Evolutionary conservation across 1,284 basidiomycete species (phyloP), one percentile per base, ranked within the genome.

Genomic region (Lentinula novae-zelandiae): DNA sequence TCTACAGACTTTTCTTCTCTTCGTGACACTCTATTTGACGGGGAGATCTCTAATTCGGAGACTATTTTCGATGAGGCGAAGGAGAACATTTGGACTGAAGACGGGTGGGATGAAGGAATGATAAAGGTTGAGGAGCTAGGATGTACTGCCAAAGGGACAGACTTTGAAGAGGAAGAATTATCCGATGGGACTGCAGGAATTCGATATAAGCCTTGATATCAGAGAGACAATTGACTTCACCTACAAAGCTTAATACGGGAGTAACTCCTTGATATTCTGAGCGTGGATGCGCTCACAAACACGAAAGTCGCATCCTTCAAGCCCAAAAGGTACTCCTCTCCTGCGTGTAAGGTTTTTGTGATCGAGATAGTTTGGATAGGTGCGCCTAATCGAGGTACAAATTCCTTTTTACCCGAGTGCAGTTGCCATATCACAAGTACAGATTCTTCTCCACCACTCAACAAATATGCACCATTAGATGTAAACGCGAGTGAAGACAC

Each of bases 341-440:
- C 90, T 34, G 81, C 69, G 49, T 61, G 75, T 8, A 69, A 72
- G 27, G 71, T 70, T 50, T 73, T 81, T 8, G 80, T 78, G 17
- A 86, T 74, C n/a, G 85, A 82, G 39, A 96, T 81, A 31, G 86
- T 89, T 62, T 87, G 82, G 60, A 94, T 93, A 2, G 94, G 87
- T 0, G 94, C 92, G 13, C 96, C 95, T 2, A 99, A 83, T 54
- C 97, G 87, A 38, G 97, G 96, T 3, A 99, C 86, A 70, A 93
- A 99, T 72, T 96, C 93, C 70, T 87, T 87, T 73, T 88, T 91
- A 13, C 91, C 90, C 0, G 88, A 86, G 65, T 93, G 88, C 42
- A 97, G 72, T 69, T 96, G 93, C 97, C 97, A 99, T 60, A 97
- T 88, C 27, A 99, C 96, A 7, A 99, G 76, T 0, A 98, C 96